phyloP scores from a whole-genome alignment of 2,329 filamentous ascomycete genomes.

The Thelonectria olida region DNA sequence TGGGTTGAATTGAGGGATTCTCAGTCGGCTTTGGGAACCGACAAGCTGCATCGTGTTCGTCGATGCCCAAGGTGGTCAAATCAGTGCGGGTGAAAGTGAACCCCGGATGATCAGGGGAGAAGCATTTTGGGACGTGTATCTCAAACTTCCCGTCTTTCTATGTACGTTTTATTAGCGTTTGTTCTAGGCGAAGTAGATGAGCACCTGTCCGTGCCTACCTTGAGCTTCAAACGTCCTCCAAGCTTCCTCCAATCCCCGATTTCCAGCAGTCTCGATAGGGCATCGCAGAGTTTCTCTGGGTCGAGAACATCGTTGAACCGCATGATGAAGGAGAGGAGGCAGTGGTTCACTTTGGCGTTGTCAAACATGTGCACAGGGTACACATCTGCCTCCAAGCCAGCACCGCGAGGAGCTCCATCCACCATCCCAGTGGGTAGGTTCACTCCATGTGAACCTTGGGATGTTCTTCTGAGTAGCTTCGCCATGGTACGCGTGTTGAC shows the following conservation, averaged over 20 bases:
- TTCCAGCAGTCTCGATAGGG: constrained; percentile 50
- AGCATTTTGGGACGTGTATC: background rate
- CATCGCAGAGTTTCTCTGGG: constrained; percentile 45
- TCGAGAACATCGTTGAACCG: constrained; percentile 59
- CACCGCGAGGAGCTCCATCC: too few species aligned
- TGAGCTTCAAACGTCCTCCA: constrained; percentile 51
- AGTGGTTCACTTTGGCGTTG: background rate
- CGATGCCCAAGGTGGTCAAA: background rate
- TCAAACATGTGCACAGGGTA: constrained; percentile 9
- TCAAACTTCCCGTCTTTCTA: constrained; percentile 4
- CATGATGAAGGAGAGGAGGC: constrained; percentile 41
- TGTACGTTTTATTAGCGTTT: background rate
- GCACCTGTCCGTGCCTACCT: background rate
- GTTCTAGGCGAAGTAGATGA: background rate
- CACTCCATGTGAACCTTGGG: too few species aligned
- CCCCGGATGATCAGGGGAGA: background rate
- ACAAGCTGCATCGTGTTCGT: background rate
- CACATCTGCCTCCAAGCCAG: background rate
- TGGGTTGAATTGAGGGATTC: background rate
- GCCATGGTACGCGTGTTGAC: too few species aligned
- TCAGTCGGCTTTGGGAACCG: constrained; percentile 2
- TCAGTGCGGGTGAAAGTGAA: background rate
- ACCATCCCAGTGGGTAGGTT: too few species aligned
- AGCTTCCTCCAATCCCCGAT: constrained; percentile 57
- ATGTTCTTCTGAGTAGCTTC: too few species aligned